Evolutionary conservation across 2,329 filamentous ascomycete species (phyloP).

Genomic region (Penicillium sp.): DNA sequence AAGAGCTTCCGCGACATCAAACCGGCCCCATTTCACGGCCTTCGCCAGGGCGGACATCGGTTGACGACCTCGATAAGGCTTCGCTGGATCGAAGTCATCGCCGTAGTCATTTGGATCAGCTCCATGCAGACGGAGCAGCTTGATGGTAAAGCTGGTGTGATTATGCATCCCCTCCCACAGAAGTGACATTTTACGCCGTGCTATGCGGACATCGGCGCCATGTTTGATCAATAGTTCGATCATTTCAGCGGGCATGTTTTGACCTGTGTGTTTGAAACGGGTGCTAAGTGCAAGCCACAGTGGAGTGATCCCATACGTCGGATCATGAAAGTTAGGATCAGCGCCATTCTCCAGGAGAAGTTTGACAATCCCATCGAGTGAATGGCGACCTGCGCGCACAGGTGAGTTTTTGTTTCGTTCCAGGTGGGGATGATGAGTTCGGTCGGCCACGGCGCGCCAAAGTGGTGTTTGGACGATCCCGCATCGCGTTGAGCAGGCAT

Average conservation of each 20-base stretch:
- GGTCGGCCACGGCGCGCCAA: background rate
- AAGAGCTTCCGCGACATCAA: background rate
- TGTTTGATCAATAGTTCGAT: background rate
- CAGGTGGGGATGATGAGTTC: background rate
- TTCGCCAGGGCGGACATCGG: background rate
- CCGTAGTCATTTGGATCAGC: conserved; percentile 2
- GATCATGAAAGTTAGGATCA: background rate
- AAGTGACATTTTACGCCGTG: background rate
- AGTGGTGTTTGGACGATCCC: background rate
- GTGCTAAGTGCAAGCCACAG: background rate
- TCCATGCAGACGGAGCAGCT: background rate
- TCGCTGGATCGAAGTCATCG: background rate
- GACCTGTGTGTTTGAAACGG: background rate
- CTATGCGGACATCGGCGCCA: background rate
- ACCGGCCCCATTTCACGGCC: background rate
- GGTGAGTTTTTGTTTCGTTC: background rate
- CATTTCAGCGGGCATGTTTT: background rate
- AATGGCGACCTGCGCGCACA: background rate
- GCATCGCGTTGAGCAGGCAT: background rate
- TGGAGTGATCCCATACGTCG: background rate
- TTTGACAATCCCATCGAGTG: background rate
- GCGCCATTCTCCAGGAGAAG: background rate
- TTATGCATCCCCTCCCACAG: background rate
- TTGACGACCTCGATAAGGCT: background rate
- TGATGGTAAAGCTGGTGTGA: background rate